These are phyloP conservation scores for Schoenoplectus tabernaemontani DNA, from an alignment of 202 grass and related monocot genomes.

Conservation along the genomic window DNA sequence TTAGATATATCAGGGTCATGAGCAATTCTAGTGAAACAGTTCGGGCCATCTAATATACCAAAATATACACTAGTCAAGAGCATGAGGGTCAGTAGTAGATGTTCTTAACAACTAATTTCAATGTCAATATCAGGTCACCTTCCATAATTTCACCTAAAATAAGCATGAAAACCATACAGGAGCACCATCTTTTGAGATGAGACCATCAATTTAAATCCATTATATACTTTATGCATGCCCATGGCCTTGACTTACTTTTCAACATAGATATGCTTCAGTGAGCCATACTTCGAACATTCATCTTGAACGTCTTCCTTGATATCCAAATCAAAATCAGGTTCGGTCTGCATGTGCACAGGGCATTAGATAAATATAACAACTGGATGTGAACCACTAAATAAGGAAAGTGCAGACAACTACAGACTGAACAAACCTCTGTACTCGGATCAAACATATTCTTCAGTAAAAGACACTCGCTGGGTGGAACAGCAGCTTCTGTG, in stretches of 20 bases:
- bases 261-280: conserved; percentile 83
- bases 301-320: conserved; percentile 96
- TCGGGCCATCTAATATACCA: neutral
- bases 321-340: conserved; percentile 98
- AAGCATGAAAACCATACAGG: neutral
- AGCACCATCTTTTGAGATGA: too few relatives aligned
- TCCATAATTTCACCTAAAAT: neutral
- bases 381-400: conserved; percentile 5
- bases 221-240: neutral
- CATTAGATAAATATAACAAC: neutral
- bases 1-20: neutral
- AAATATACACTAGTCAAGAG: neutral
- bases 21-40: neutral
- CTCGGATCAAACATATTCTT: conserved; percentile 99
- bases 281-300: conserved; percentile 86
- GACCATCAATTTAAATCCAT: neutral
- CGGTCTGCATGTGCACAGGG: conserved; percentile 46
- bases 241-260: conserved; percentile 59
- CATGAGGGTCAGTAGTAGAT: neutral
- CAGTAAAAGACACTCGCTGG: conserved; percentile 75
- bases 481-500: conserved; percentile 30
- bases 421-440: conserved; percentile 49
- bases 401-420: neutral
- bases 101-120: neutral
- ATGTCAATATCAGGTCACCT: neutral